These are phyloP conservation scores for Tetradesmus obliquus DNA, from an alignment of 139 green algal genomes.

Conservation along the genomic window DNA sequence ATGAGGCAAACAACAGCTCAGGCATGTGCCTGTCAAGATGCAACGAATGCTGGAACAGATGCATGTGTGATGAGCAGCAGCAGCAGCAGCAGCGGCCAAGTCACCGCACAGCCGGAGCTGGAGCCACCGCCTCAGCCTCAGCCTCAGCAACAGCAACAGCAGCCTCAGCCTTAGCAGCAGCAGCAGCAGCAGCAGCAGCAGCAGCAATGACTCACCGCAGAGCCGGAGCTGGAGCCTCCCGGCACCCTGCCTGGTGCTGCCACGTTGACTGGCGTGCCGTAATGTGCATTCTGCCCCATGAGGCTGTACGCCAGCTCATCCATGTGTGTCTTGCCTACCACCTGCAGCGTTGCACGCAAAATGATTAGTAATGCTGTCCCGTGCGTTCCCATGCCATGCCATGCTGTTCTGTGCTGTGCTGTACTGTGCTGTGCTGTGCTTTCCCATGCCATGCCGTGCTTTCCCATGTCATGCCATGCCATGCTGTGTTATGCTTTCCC, in stretches of 20 bases:
- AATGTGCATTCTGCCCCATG: constrained; percentile 89
- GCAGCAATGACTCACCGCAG: constrained; percentile 70
- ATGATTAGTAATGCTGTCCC: too few species aligned
- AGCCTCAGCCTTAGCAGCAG: neutral
- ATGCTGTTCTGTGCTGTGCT: neutral
- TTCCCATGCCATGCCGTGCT: too few species aligned
- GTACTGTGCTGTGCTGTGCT: too few species aligned
- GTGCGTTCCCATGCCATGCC: neutral
- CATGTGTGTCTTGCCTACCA: constrained; percentile 91
- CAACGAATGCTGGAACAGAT: too few species aligned
- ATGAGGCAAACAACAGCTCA: too few species aligned
- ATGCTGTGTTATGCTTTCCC: neutral
- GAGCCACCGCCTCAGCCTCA: neutral
- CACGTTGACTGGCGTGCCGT: constrained; percentile 91
- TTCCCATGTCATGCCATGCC: neutral
- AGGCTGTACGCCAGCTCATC: constrained; percentile 91
- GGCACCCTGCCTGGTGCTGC: constrained; percentile 83
- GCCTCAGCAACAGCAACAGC: neutral
- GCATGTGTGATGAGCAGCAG: neutral
- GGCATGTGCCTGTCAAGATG: too few species aligned
- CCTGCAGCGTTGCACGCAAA: neutral
- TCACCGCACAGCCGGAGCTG: neutral
- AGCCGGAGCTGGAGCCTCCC: constrained; percentile 93
- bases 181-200: neutral
- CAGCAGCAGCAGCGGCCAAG: neutral